Conservation (phyloP, 768 basidiomycete genomes). For the Wakefieldia striispora region DNA sequence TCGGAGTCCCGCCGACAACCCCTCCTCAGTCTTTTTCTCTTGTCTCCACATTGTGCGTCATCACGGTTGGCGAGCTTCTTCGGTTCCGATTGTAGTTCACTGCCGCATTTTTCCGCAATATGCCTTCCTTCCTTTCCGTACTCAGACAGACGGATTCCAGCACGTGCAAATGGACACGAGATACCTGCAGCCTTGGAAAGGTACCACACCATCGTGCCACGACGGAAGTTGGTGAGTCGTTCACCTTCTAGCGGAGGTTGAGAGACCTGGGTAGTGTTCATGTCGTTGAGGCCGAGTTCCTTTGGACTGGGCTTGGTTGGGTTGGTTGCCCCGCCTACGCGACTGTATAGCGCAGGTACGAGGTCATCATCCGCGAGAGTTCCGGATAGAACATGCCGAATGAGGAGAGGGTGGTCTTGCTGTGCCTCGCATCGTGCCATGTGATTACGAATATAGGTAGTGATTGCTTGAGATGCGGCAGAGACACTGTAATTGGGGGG, state of each 20-base stretch:
- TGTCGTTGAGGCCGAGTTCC: conserved; percentile 27
- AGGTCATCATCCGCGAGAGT: conserved; percentile 73
- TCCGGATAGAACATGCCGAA: conserved; percentile 71
- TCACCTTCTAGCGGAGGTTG: conserved; percentile 18
- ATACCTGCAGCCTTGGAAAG: conserved; percentile 71
- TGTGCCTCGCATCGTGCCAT: conserved; percentile 67
- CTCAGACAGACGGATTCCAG: conserved; percentile 70
- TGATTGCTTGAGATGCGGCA: conserved; percentile 79
- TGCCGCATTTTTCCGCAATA: conserved; percentile 24
- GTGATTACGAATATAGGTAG: conserved; percentile 77
- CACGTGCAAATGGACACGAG: conserved; percentile 71
- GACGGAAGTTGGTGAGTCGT: conserved; percentile 68
- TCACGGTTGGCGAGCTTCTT: conserved; percentile 39
- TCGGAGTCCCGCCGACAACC: conserved; percentile 28
- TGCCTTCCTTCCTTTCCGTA: conserved; percentile 53
- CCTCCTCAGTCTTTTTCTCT: conserved; percentile 41
- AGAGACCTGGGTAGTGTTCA: conserved; percentile 7
- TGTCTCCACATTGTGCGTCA: conserved; percentile 43
- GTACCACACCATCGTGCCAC: conserved; percentile 82
- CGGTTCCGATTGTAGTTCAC: conserved; percentile 35
- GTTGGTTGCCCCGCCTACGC: conserved; percentile 61
- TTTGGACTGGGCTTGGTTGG: conserved; percentile 27
- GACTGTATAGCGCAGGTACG: conserved; percentile 66
- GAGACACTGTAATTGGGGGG: conserved; percentile 51
- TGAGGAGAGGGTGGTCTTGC: conserved; percentile 70